Evolutionary conservation across 768 basidiomycete genomes (phyloP).

Genomic region (Pleurotus pulmonarius): DNA sequence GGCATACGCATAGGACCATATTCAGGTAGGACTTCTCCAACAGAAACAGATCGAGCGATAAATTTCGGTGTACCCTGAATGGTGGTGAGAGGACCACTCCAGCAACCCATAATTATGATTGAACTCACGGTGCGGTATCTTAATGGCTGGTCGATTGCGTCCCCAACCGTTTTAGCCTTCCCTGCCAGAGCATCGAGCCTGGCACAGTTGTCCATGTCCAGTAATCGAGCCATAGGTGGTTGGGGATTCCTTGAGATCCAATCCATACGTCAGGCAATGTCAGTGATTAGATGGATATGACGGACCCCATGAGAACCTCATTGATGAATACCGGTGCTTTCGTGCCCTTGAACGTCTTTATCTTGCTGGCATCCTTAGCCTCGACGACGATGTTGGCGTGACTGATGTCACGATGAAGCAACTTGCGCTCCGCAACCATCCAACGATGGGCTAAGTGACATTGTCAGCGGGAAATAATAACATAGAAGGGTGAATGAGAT

Average conservation of each 20-base stretch:
- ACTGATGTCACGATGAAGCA: slow-evolving; percentile 7
- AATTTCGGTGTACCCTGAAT: slow-evolving; percentile 3
- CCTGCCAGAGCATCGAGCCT: too few relatives aligned
- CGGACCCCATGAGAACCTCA: not conserved
- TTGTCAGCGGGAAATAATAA: not conserved
- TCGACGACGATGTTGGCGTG: not conserved
- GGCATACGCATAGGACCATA: not conserved
- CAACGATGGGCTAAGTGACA: not conserved
- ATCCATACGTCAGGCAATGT: not conserved
- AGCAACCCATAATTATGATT: not conserved
- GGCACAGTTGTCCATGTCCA: not conserved
- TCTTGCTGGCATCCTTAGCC: not conserved
- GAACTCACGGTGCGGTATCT: not conserved
- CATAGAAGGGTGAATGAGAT: not conserved
- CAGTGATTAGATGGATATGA: not conserved
- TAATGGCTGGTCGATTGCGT: not conserved
- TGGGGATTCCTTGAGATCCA: too few relatives aligned
- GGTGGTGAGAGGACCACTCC: not conserved
- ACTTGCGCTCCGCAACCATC: not conserved
- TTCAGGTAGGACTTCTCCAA: not conserved
- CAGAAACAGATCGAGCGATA: slow-evolving; percentile 5
- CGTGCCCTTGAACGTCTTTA: not conserved
- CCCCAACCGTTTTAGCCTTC: not conserved
- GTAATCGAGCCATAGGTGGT: not conserved
- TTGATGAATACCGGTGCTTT: not conserved